phyloP scores from a whole-genome alignment of 495 filamentous ascomycete genomes.

The Penicillium psychrofluorescens region DNA sequence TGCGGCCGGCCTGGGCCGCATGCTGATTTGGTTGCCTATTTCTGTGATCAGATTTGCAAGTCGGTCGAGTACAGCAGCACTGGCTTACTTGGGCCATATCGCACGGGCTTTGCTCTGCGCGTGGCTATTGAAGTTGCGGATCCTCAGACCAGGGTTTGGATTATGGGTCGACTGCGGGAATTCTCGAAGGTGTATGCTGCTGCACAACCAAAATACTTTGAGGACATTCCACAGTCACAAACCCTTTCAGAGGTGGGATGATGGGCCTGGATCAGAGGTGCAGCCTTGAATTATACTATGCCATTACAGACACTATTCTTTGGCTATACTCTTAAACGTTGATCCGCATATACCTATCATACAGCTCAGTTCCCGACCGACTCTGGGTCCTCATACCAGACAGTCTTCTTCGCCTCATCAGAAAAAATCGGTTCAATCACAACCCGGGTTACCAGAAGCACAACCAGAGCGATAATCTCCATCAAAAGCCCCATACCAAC shows the following conservation, averaged over 20 bases:
- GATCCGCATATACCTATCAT: not conserved
- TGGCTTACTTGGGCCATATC: constrained; percentile 25
- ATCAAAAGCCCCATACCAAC: constrained; percentile 25
- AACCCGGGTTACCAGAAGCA: constrained; percentile 17
- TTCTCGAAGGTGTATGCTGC: constrained; percentile 24
- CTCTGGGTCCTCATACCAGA: constrained; percentile 2
- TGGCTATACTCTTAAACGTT: not conserved
- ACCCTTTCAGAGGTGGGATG: not conserved
- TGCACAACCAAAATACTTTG: constrained; percentile 14
- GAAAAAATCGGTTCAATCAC: constrained; percentile 17
- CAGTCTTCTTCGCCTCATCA: not conserved
- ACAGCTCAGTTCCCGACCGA: constrained; percentile 1
- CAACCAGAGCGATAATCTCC: constrained; percentile 18
- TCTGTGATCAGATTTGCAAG: constrained; percentile 27
- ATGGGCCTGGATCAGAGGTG: not conserved
- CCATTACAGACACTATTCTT: too few species aligned
- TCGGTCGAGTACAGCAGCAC: constrained; percentile 24
- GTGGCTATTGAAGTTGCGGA: constrained; percentile 25
- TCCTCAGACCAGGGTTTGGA: constrained; percentile 19
- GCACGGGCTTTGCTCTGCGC: constrained; percentile 24
- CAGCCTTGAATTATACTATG: too few species aligned
- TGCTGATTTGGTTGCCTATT: constrained; percentile 18
- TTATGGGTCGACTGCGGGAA: constrained; percentile 13
- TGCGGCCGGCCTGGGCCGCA: constrained; percentile 23
- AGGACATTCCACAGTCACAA: not conserved